phyloP scores from a whole-genome alignment of 805 yeast species.

The Candida tibetensis region DNA sequence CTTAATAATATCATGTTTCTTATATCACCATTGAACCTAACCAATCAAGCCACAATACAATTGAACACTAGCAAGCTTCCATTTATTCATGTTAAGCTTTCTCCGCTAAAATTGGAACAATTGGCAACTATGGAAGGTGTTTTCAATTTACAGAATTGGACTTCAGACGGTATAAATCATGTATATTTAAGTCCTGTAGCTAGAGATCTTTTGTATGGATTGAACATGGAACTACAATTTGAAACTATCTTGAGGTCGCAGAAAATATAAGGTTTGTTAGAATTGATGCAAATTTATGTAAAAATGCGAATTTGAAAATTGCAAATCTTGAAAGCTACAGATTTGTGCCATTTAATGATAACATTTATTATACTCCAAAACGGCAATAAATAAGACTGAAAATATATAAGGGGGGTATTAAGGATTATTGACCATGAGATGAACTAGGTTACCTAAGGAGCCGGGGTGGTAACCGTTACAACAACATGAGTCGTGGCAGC shows the following conservation, averaged over 20 bases:
- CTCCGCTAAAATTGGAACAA: constrained; percentile 22
- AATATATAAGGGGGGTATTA: no score
- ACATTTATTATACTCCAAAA: no score
- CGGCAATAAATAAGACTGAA: no score
- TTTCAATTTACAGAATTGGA: constrained; percentile 38
- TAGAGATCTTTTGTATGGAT: constrained; percentile 28
- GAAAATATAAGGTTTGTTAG: no score
- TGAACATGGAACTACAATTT: constrained; percentile 27
- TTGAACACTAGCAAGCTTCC: constrained; percentile 47
- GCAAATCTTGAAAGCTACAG: no score
- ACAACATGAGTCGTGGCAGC: constrained; percentile 6
- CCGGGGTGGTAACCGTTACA: constrained; percentile 4
- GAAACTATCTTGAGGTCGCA: no score
- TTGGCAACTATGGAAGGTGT: constrained; percentile 14
- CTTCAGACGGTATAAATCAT: constrained; percentile 32
- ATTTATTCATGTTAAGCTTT: constrained; percentile 40
- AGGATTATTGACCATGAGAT: no score
- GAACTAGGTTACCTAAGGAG: no score
- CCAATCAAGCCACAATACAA: constrained; percentile 45
- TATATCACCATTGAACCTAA: constrained; percentile 45
- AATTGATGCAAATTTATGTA: not conserved
- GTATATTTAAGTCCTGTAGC: constrained; percentile 40
- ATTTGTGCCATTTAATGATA: no score
- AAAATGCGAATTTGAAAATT: not conserved
- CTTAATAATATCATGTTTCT: constrained; percentile 34